Percentiles rank a stretch among this genome's conserved stretches.
phyloP scores from a whole-genome alignment of 2,329 filamentous ascomycete species.

The Stagonosporopsis vannaccii region DNA sequence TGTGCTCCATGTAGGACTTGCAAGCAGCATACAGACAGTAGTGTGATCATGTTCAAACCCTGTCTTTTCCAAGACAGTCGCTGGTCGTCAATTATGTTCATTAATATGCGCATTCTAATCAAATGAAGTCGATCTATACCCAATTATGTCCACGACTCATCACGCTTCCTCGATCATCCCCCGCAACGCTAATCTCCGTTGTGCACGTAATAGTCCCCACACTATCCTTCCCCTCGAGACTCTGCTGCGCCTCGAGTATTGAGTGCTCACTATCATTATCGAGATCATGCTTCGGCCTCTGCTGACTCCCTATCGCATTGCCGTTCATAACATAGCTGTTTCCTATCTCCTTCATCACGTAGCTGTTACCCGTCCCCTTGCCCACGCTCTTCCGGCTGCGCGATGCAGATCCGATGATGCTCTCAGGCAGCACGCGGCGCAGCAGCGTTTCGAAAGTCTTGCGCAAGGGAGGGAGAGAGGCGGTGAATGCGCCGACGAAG shows the following conservation, averaged over 20 bases:
- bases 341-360: conserved; percentile 22
- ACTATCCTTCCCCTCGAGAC: conserved; percentile 2
- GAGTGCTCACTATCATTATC: conserved; percentile 16
- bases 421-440: conserved; percentile 29
- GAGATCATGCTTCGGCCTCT: conserved; percentile 11
- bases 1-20: background rate
- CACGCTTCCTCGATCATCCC: conserved; percentile 4
- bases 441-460: conserved; percentile 35
- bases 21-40: background rate
- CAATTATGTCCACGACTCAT: conserved; percentile 10
- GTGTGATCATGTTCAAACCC: background rate
- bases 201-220: conserved; percentile 8
- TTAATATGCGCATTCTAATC: background rate
- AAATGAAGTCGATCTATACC: background rate
- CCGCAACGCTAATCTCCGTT: conserved; percentile 11
- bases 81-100: background rate
- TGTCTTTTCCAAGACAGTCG: background rate
- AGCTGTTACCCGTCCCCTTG: conserved; percentile 26
- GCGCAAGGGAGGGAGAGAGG: conserved; percentile 35
- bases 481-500: conserved; percentile 37
- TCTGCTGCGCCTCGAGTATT: conserved; percentile 5
- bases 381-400: conserved; percentile 6
- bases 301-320: background rate
- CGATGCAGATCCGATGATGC: conserved; percentile 21
- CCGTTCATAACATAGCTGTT: conserved; percentile 18